Base-by-base conservation (phyloP, 331 rosid genomes). In the Quercus lobata region DNA sequence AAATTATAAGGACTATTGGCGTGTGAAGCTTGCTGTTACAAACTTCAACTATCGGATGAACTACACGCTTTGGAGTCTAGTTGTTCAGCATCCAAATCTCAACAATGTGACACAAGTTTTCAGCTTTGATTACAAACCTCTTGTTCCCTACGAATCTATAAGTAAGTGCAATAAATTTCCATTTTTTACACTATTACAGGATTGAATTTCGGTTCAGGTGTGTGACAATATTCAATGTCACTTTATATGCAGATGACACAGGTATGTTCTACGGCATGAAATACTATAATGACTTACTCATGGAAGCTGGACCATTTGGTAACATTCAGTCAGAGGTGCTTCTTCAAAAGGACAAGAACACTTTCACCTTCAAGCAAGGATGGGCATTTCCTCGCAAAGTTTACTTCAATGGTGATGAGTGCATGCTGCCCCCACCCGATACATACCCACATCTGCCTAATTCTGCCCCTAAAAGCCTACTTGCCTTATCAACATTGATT, bases 401-500 rank as follows among this genome's bases (percentile, higher is more conserved):
- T 60, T 94, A 94, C 88, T 90, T 92, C 78, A 94, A 92, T 74
- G 98, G 98, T 2, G 98, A 94, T 5, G 97, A 92, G 74, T 91
- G 98, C 93, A 89, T 87, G 97, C 69, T 95, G 56, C 98, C 98
- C 0, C 97, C 97, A 69, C 97, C 97, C n/a, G 96, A 92, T 53
- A 57, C 88, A 29, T 94, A 95, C 82, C 98, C 97, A 0, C 88
- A 85, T 80, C 92, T 92, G 10, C 97, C 98, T 0, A 95, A 90
- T 73, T 73, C 94, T 34, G 89, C 97, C 25, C 84, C 35, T 10
- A 15, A 29, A 72, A 84, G 6, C 55, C 75, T 71, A 27, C 10
- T 71, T 58, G 46, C 71, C 14, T 72, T 86, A 88, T 79, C 87
- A 41, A 10, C 81, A 30, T 69, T 81, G 57, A 63, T 87, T 73